phyloP scores from a whole-genome alignment of 495 filamentous ascomycete genomes.

The Tuber aestivum region DNA sequence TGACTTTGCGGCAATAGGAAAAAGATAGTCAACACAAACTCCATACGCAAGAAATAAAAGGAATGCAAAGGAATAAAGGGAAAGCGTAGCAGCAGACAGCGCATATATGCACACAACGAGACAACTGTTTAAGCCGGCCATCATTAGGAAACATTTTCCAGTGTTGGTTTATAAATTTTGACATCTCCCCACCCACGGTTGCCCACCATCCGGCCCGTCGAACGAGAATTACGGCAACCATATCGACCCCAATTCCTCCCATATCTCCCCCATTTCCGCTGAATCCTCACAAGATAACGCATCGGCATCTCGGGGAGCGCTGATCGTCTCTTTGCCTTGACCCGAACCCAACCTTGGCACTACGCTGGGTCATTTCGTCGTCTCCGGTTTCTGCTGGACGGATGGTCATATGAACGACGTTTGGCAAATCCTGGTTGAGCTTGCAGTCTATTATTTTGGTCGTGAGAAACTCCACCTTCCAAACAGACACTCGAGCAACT shows the following conservation, averaged over 20 bases:
- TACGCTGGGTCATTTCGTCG: slow-evolving; percentile 40
- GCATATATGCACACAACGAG: background rate
- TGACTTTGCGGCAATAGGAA: background rate
- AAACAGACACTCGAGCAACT: background rate
- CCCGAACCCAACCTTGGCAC: slow-evolving; percentile 34
- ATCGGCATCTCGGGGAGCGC: slow-evolving; percentile 38
- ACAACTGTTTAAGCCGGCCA: background rate
- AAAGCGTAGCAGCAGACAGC: background rate
- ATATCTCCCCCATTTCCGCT: background rate
- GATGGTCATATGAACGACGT: slow-evolving; percentile 43
- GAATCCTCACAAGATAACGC: slow-evolving; percentile 40
- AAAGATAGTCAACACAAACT: slow-evolving; percentile 1
- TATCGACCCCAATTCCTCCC: background rate
- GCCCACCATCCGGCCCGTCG: background rate
- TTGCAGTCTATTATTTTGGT: slow-evolving; percentile 31
- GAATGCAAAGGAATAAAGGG: background rate
- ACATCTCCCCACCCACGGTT: background rate
- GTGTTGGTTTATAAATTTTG: slow-evolving; percentile 1
- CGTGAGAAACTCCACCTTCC: background rate
- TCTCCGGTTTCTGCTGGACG: slow-evolving; percentile 39
- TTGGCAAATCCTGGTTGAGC: slow-evolving; percentile 35
- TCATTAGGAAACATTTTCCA: background rate
- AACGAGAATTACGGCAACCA: background rate
- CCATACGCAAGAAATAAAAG: background rate
- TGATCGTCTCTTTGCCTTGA: slow-evolving; percentile 21